Evolutionary conservation across 1,139 yeast genomes (phyloP).

Genomic region (Candida neerlandica): DNA sequence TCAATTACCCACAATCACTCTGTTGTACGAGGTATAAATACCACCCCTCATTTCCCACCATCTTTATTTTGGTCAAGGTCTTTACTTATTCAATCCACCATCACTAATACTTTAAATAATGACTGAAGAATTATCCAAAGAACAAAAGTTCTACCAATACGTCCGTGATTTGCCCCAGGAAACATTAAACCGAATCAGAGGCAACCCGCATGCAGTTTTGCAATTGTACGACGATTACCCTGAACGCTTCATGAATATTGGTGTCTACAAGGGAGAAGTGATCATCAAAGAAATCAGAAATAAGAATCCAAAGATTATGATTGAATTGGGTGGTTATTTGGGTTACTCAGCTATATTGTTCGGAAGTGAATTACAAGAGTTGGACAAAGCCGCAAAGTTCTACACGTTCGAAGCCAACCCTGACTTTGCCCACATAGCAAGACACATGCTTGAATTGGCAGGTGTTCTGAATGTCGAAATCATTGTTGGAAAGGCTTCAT

Average conservation of each 20-base stretch:
- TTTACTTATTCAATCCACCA: no score
- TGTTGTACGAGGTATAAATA: no score
- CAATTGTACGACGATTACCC: slow-evolving; percentile 33
- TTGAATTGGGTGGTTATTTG: slow-evolving; percentile 48
- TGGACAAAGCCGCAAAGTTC: slow-evolving; percentile 28
- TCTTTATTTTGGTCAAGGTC: no score
- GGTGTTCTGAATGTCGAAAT: slow-evolving; percentile 38
- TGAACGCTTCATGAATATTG: slow-evolving; percentile 32
- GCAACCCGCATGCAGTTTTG: slow-evolving; percentile 34
- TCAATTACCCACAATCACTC: no score
- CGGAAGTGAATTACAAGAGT: slow-evolving; percentile 26
- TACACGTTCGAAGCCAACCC: slow-evolving; percentile 40
- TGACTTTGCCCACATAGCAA: slow-evolving; percentile 37
- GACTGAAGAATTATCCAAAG: slow-evolving; percentile 17
- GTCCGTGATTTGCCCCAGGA: slow-evolving; percentile 26
- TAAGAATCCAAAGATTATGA: slow-evolving; percentile 32
- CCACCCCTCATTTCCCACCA: no score
- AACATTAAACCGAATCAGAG: slow-evolving; percentile 22
- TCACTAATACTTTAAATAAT: not conserved
- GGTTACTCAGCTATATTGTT: slow-evolving; percentile 49
- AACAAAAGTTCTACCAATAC: slow-evolving; percentile 25
- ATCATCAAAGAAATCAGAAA: slow-evolving; percentile 28
- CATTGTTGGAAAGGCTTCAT: slow-evolving; percentile 40
- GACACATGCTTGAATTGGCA: slow-evolving; percentile 36
- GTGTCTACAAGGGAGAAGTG: slow-evolving; percentile 34